Conservation (phyloP, 2,329 filamentous ascomycete genomes). For the Knoxdaviesia capensis region DNA sequence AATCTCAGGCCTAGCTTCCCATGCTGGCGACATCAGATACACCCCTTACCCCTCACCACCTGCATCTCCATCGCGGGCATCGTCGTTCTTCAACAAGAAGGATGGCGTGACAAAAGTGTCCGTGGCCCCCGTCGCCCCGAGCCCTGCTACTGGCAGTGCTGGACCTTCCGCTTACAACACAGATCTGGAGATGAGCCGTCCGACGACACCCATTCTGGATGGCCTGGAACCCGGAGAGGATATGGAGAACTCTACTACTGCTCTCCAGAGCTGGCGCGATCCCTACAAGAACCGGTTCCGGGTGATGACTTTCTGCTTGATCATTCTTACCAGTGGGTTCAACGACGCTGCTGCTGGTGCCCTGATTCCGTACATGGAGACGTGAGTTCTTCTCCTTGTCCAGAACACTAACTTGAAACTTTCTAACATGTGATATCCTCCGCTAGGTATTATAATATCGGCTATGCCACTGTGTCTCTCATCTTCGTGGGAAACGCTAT, state of each 20-base stretch:
- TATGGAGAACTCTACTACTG: slow-evolving; percentile 1
- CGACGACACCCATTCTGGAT: slow-evolving; percentile 21
- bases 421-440: slow-evolving; percentile 1
- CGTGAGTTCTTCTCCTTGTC: slow-evolving; percentile 12
- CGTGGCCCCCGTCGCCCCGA: too few relatives aligned
- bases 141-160: too few relatives aligned
- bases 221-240: slow-evolving; percentile 14
- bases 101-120: too few relatives aligned
- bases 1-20: too few relatives aligned
- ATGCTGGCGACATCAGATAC: too few relatives aligned
- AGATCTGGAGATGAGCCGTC: slow-evolving; percentile 32
- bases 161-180: background rate
- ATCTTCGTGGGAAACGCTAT: slow-evolving; percentile 64
- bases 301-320: slow-evolving; percentile 40
- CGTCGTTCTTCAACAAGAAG: too few relatives aligned
- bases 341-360: slow-evolving; percentile 61
- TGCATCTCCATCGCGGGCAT: too few relatives aligned
- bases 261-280: slow-evolving; percentile 35
- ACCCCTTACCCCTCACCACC: too few relatives aligned
- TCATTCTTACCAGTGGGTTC: slow-evolving; percentile 49
- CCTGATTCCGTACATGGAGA: slow-evolving; percentile 63
- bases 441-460: slow-evolving; percentile 44
- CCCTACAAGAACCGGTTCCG: slow-evolving; percentile 52
- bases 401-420: background rate
- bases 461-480: slow-evolving; percentile 59